Percentiles rank a stretch among this genome's conserved stretches.
These are phyloP conservation scores for Pythium inflatum DNA, from an alignment of 352 stramenopile species.

Conservation along the genomic window DNA sequence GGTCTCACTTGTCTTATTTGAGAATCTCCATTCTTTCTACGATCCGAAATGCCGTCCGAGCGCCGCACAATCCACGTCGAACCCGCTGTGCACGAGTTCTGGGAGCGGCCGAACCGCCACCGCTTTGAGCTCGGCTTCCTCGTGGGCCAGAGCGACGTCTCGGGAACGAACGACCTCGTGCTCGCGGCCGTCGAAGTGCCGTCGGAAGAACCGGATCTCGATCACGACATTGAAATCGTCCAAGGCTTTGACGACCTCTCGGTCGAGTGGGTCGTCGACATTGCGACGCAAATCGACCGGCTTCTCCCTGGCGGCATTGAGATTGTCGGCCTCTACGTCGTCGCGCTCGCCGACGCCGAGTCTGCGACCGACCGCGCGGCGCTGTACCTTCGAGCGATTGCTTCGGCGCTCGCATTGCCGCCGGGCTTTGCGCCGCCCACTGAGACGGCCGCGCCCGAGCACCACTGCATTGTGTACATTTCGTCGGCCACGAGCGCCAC, in stretches of 20 bases:
- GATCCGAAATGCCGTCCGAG: too few relatives aligned
- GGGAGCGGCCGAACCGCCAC: slow-evolving; percentile 32
- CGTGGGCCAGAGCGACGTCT: slow-evolving; percentile 53
- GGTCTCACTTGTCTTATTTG: neutral
- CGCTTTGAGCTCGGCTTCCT: slow-evolving; percentile 66
- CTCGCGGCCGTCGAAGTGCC: slow-evolving; percentile 57
- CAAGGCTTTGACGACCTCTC: slow-evolving; percentile 57
- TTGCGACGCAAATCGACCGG: slow-evolving; percentile 69
- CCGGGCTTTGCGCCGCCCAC: slow-evolving; percentile 16
- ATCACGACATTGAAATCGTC: slow-evolving; percentile 39
- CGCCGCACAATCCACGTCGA: slow-evolving; percentile 23
- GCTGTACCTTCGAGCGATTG: slow-evolving; percentile 60
- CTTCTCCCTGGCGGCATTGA: slow-evolving; percentile 61
- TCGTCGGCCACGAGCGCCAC: slow-evolving; percentile 27
- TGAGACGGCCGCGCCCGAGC: slow-evolving; percentile 13
- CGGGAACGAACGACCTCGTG: slow-evolving; percentile 43
- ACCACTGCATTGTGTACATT: slow-evolving; percentile 58
- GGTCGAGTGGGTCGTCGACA: slow-evolving; percentile 65
- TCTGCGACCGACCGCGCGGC: slow-evolving; percentile 41
- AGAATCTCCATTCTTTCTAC: neutral
- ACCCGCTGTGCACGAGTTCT: slow-evolving; percentile 26
- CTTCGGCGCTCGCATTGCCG: slow-evolving; percentile 37
- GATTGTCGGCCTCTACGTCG: slow-evolving; percentile 63
- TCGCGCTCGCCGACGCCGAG: slow-evolving; percentile 37
- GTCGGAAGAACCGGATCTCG: slow-evolving; percentile 37